Base-by-base conservation (phyloP, 1,284 basidiomycete genomes). In the Cutaneotrichosporon arboriforme region DNA sequence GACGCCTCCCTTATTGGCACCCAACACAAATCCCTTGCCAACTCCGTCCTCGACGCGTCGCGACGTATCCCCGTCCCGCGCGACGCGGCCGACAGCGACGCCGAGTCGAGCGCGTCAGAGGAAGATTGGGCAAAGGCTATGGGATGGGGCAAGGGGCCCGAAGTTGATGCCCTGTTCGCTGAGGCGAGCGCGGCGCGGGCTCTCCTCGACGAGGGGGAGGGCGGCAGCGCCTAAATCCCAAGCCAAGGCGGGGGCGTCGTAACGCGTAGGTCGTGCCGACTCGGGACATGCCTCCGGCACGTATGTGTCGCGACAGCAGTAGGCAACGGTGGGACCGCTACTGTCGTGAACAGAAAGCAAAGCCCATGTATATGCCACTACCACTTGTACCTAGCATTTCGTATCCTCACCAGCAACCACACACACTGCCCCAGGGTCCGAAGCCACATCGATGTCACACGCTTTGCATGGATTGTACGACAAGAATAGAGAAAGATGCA, bases 71-170 rank as follows among this genome's bases (percentile, higher is more conserved):
- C n/a, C 7, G 51, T 26, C 7, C 26, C 26, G 7, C 26, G 26
- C 26, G 26, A 31, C 47, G 53, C 26, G 17, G 43, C 21, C 17
- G 46, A 49, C 41, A 55, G 51, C 45, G 56, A 59, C 20, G 51
- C 49, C 9, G 54, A 58, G n/a, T 41, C 31, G 13, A 56, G 55
- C 17, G 62, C 45, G 8, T 42, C 35, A 15, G 64, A 66, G 44
- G 60, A 61, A 36, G 63, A 65, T 14, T 63, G 55, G 60, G 62
- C 57, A n/a, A 57, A 51, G 51, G 57, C 40, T 12, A 57, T 66
- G 59, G 60, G 55, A 1, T 63, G 61, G 63, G 65, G 62, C 1
- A 37, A 46, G 15, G 63, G 59, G 31, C 52, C 41, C 3, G 65
- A 67, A 44, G 51, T 61, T 17, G 54, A 56, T 22, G 52, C 36